Conservation (phyloP, 2,329 filamentous ascomycete genomes). For the Aureobasidium sp. region DNA sequence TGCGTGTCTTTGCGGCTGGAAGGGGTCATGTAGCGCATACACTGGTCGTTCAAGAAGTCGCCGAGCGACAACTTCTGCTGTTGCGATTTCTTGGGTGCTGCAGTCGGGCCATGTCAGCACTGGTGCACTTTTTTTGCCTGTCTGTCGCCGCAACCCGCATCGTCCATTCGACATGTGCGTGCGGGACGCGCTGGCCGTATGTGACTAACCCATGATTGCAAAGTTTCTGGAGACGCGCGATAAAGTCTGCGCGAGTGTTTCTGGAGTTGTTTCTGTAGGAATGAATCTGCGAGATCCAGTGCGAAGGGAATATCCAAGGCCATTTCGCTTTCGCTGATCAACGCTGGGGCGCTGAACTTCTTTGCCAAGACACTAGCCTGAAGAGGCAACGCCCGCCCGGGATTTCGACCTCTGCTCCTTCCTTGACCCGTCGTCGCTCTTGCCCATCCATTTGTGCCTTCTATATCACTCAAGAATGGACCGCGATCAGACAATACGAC, state of each 20-base stretch:
- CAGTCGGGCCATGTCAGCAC: constrained; percentile 16
- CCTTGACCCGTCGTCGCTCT: neutral
- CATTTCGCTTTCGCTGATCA: neutral
- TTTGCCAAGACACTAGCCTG: neutral
- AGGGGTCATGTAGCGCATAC: constrained; percentile 47
- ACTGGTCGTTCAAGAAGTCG: constrained; percentile 86
- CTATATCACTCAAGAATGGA: neutral
- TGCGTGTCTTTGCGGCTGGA: constrained; percentile 16
- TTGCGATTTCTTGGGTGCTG: constrained; percentile 89
- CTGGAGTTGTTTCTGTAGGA: neutral
- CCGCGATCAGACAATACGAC: neutral
- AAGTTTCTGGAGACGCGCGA: constrained; percentile 17
- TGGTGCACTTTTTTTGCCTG: constrained; percentile 8
- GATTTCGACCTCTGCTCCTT: neutral
- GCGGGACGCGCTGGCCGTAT: constrained; percentile 4
- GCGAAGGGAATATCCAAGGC: neutral
- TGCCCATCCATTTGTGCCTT: neutral
- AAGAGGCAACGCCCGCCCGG: neutral
- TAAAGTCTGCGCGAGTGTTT: constrained; percentile 9
- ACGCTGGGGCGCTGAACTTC: constrained; percentile 6
- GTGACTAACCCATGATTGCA: constrained; percentile 48
- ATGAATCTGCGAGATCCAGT: neutral
- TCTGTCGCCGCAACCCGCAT: constrained; percentile 18
- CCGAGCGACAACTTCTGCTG: constrained; percentile 95
- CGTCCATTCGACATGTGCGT: neutral